These are phyloP conservation scores for Xylaria sp. DNA, from an alignment of 2,329 filamentous ascomycete species.

Conservation along the genomic window DNA sequence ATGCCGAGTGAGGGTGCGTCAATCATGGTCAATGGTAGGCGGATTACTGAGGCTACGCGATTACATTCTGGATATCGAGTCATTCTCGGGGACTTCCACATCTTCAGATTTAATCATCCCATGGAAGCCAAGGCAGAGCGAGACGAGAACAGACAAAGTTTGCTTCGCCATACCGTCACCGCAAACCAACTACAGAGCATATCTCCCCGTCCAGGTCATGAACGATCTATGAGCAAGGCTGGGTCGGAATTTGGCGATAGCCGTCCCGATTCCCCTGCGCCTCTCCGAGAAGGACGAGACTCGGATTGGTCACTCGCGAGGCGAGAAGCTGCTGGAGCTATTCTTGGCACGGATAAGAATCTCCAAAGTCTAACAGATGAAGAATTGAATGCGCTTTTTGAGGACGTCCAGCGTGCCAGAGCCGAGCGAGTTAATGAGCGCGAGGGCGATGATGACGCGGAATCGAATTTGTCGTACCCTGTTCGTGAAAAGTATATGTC, in stretches of 20 bases:
- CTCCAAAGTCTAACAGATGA: constrained; percentile 92
- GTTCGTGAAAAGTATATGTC: constrained; percentile 95
- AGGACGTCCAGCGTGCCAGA: constrained; percentile 89
- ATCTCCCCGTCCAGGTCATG: constrained; percentile 73
- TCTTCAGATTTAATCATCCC: constrained; percentile 98
- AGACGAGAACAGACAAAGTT: constrained; percentile 84
- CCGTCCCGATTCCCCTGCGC: constrained; percentile 82
- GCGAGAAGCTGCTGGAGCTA: constrained; percentile 90
- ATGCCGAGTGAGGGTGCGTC: constrained; percentile 91
- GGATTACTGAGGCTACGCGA: constrained; percentile 85
- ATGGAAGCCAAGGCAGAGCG: constrained; percentile 94
- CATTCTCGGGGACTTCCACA: constrained; percentile 97
- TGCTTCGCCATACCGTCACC: constrained; percentile 84
- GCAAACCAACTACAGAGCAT: constrained; percentile 67
- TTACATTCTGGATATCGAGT: constrained; percentile 93
- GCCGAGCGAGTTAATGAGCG: constrained; percentile 78
- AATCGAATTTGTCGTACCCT: constrained; percentile 88
- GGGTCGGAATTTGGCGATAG: constrained; percentile 83
- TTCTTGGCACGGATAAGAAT: constrained; percentile 90
- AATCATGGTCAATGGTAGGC: constrained; percentile 97
- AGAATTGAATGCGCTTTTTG: constrained; percentile 91
- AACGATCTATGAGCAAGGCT: constrained; percentile 81
- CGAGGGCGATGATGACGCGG: constrained; percentile 88
- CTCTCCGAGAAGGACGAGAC: constrained; percentile 76
- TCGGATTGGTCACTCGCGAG: constrained; percentile 96